phyloP scores from a whole-genome alignment of 1,139 yeast species.

The Suhomyces guaymorum region DNA sequence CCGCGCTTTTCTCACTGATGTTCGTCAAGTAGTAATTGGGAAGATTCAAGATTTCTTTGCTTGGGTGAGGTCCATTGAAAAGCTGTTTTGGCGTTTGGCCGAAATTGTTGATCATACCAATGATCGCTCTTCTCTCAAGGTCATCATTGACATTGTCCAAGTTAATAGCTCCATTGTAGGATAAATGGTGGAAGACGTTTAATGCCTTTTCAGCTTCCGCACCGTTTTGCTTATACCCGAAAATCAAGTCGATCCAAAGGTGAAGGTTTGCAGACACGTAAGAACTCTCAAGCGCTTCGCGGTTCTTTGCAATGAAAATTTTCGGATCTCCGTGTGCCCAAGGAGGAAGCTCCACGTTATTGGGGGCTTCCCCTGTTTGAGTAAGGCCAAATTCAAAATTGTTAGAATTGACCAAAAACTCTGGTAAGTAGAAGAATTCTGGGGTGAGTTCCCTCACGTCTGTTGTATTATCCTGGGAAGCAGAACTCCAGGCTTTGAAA shows the following conservation, averaged over 20 bases:
- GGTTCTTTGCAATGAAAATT: conserved; percentile 66
- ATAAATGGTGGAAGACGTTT: conserved; percentile 78
- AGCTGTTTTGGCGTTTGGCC: conserved; percentile 85
- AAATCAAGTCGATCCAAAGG: conserved; percentile 79
- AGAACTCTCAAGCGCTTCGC: conserved; percentile 81
- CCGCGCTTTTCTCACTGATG: conserved; percentile 20
- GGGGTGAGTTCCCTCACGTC: conserved; percentile 87
- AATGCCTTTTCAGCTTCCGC: conserved; percentile 60
- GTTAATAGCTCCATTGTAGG: conserved; percentile 81
- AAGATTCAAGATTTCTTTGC: conserved; percentile 39
- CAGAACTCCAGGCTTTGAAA: conserved; percentile 74
- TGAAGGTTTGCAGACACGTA: conserved; percentile 74
- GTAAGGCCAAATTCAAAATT: conserved; percentile 65
- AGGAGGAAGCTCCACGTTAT: conserved; percentile 69
- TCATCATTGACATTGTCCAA: conserved; percentile 72
- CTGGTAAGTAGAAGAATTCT: conserved; percentile 80
- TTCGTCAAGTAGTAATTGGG: conserved; percentile 37
- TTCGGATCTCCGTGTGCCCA: conserved; percentile 82
- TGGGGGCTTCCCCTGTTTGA: conserved; percentile 60
- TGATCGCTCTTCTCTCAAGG: conserved; percentile 68
- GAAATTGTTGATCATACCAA: conserved; percentile 83
- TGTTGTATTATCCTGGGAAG: conserved; percentile 74
- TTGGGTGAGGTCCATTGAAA: conserved; percentile 64
- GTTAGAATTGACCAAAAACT: conserved; percentile 65
- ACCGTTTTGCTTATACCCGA: conserved; percentile 80